Conservation (phyloP, 2,329 filamentous ascomycete species). For the Ceratocystis harringtonii region DNA sequence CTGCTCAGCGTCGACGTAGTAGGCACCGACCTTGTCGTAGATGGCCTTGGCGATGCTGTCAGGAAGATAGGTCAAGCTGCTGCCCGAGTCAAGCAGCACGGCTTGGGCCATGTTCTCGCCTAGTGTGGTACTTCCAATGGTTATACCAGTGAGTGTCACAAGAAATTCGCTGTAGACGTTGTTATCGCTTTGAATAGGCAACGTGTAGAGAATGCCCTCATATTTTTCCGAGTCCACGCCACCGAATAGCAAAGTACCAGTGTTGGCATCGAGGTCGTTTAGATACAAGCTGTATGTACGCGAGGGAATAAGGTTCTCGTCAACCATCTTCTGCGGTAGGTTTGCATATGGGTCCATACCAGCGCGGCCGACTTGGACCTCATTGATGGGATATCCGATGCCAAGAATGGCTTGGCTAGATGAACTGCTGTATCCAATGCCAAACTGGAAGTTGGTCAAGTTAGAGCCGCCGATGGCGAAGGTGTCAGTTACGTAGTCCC, state of each 20-base stretch:
- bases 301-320: slow-evolving; percentile 45
- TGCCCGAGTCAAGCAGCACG: slow-evolving; percentile 58
- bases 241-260: slow-evolving; percentile 58
- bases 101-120: slow-evolving; percentile 38
- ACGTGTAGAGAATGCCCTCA: slow-evolving; percentile 44
- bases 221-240: slow-evolving; percentile 56
- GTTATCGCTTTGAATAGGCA: slow-evolving; percentile 46
- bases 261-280: slow-evolving; percentile 51
- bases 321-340: slow-evolving; percentile 49
- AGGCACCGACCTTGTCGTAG: slow-evolving; percentile 42
- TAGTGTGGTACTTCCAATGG: slow-evolving; percentile 30
- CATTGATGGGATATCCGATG: slow-evolving; percentile 67
- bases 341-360: slow-evolving; percentile 47
- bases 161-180: slow-evolving; percentile 47
- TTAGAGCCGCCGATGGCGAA: slow-evolving; percentile 42
- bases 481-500: slow-evolving; percentile 68
- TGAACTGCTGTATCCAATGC: slow-evolving; percentile 50
- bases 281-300: slow-evolving; percentile 63
- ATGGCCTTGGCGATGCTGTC: slow-evolving; percentile 38
- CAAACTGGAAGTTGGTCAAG: slow-evolving; percentile 50
- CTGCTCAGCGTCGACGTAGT: slow-evolving; percentile 37
- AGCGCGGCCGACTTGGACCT: slow-evolving; percentile 52
- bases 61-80: slow-evolving; percentile 52
- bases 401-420: slow-evolving; percentile 63
- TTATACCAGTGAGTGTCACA: slow-evolving; percentile 50